Evolutionary conservation across 768 basidiomycete genomes (phyloP).

Genomic region (Tubosaeta brunneosetosa): DNA sequence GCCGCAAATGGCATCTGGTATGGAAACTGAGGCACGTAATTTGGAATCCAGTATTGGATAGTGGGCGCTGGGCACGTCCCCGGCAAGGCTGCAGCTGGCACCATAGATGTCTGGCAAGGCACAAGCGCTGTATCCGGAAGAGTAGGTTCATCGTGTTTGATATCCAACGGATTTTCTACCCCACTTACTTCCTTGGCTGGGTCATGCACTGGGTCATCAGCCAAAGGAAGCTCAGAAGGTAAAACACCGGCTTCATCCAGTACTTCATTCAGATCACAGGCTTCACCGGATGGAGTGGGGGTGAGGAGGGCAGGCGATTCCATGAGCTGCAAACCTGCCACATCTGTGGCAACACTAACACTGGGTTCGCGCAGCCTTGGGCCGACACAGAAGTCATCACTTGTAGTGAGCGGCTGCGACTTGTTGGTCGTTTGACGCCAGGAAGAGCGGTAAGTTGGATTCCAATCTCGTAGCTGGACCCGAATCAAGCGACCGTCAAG

Average conservation of each 20-base stretch:
- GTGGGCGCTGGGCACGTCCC: conserved; percentile 37
- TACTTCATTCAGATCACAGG: conserved; percentile 18
- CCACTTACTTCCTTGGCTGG: conserved; percentile 3
- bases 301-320: conserved; percentile 1
- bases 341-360: conserved; percentile 6
- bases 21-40: conserved; percentile 46
- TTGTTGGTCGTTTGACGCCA: conserved; percentile 36
- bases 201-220: conserved; percentile 1
- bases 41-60: conserved; percentile 51
- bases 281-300: conserved; percentile 3
- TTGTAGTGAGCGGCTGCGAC: conserved; percentile 14
- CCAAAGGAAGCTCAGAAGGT: neutral
- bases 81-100: conserved; percentile 12
- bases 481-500: conserved; percentile 69
- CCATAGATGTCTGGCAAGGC: conserved; percentile 29
- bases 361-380: conserved; percentile 6
- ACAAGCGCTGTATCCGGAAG: conserved; percentile 2
- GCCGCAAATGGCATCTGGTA: conserved; percentile 50
- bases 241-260: conserved; percentile 3
- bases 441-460: conserved; percentile 46
- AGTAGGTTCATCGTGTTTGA: conserved; percentile 22
- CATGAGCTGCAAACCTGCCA: conserved; percentile 10
- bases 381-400: conserved; percentile 11
- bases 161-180: conserved; percentile 18
- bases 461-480: conserved; percentile 69